phyloP scores from a whole-genome alignment of 2,329 filamentous ascomycete genomes.

The Elsinoe perseae region DNA sequence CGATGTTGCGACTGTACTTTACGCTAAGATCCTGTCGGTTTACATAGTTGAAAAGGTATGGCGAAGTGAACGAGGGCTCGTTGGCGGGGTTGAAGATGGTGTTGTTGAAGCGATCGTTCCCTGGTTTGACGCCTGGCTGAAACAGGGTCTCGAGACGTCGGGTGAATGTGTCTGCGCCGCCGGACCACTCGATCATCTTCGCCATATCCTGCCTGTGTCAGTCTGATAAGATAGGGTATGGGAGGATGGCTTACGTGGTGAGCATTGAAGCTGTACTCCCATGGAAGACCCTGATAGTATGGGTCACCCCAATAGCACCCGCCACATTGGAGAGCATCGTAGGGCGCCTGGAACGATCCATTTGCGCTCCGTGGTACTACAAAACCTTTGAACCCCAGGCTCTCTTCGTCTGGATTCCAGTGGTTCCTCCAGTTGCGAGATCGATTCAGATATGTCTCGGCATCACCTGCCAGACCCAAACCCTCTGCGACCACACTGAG shows the following conservation, averaged over 20 bases:
- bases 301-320: conserved; percentile 60
- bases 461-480: conserved; percentile 40
- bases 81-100: conserved; percentile 27
- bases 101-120: conserved; percentile 31
- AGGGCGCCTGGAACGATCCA: conserved; percentile 41
- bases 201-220: conserved; percentile 50
- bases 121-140: conserved; percentile 39
- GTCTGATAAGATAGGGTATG: not conserved
- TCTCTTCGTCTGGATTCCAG: conserved; percentile 34
- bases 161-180: conserved; percentile 50
- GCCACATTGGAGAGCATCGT: conserved; percentile 48
- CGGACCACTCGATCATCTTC: conserved; percentile 46
- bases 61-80: conserved; percentile 29
- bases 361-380: conserved; percentile 32
- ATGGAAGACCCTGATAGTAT: conserved; percentile 55
- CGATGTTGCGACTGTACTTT: conserved; percentile 21
- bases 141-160: conserved; percentile 56
- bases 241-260: not conserved
- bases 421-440: conserved; percentile 65
- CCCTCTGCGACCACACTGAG: conserved; percentile 43
- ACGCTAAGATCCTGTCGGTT: conserved; percentile 29
- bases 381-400: conserved; percentile 38
- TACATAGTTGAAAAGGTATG: conserved; percentile 29
- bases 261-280: conserved; percentile 35
- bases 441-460: conserved; percentile 51